Evolutionary conservation across 1,284 basidiomycete species (phyloP).

Genomic region (Ceratorhiza oryzae-sativae): DNA sequence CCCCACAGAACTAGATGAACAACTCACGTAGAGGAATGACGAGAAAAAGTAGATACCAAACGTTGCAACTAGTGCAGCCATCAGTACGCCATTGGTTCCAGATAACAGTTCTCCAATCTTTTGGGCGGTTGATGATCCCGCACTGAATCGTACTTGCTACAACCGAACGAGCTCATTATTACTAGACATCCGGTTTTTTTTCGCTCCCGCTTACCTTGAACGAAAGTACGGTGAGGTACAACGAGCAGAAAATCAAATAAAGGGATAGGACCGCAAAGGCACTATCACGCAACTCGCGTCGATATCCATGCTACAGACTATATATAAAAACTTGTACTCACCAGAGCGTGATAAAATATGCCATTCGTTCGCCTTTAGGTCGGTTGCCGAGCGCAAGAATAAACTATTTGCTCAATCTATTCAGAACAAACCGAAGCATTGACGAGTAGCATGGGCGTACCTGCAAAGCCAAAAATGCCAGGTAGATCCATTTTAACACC

Average conservation of each 20-base stretch:
- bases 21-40: constrained; percentile 87
- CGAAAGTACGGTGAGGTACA: constrained; percentile 80
- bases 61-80: constrained; percentile 88
- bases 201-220: constrained; percentile 65
- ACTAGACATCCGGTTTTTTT: not conserved
- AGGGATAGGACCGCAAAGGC: constrained; percentile 79
- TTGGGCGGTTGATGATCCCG: constrained; percentile 51
- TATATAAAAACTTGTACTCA: constrained; percentile 45
- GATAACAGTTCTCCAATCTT: constrained; percentile 69
- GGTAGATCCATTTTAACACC: constrained; percentile 85
- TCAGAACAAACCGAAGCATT: constrained; percentile 36
- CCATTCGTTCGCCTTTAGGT: constrained; percentile 89
- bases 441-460: constrained; percentile 42
- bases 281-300: constrained; percentile 53
- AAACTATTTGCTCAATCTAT: constrained; percentile 63
- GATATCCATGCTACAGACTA: constrained; percentile 46
- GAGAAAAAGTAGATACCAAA: constrained; percentile 86
- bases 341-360: constrained; percentile 85
- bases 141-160: constrained; percentile 60
- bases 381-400: constrained; percentile 95
- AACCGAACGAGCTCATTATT: constrained; percentile 4
- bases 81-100: constrained; percentile 80
- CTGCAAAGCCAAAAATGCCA: constrained; percentile 81
- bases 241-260: constrained; percentile 85
- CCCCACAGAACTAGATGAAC: not conserved